Base-by-base conservation (phyloP, 2,329 filamentous ascomycete genomes). In the Botrytis hyacinthi region DNA sequence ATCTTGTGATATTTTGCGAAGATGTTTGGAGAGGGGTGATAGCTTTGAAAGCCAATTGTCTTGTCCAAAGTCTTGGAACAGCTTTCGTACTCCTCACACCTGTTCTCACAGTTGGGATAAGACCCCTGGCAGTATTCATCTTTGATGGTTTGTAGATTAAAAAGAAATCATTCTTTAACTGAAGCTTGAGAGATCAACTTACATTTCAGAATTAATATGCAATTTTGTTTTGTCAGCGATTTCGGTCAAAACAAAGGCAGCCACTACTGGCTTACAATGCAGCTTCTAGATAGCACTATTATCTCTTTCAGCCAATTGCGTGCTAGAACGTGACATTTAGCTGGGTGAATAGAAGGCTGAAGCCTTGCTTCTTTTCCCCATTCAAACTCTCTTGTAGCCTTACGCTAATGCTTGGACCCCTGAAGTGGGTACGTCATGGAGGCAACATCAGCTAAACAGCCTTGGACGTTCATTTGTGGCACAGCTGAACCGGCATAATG, bases 71-170 rank as follows among this genome's bases (percentile, higher is more conserved):
- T 71, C 60, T 74, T 35, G 70, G 63, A 10, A 76, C 37, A 51
- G 40, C 42, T 61, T 73, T 75, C 12, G 75, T 40, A 8, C 73
- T n/a, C 70, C 70, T 76, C 37, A 75, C 54, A 65, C 73, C 73
- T 75, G 72, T 76, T 73, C 77, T 76, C 35, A 75, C 75, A 44
- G 75, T 73, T 29, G 77, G 72, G 40, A 75, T 74, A 20, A 78
- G 59, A 71, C 75, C 76, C 66, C 76, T 78, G 1, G 76, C 74
- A 8, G 77, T 74, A 37, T 76, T 79, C 80, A 81, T 81, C 29
- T 60, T 74, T 59, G 54, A 61, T 44, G 18, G 2, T 6, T 42
- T 69, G 22, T 42, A 48, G 26, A 35, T 35, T 20, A 44, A 48
- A 26, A 60, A 44, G 35, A 48, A 61, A 32, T 51, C 63, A 69